These are phyloP conservation scores for Helichrysum umbraculigerum DNA, from an alignment of 129 eudicot genomes.

Conservation along the genomic window DNA sequence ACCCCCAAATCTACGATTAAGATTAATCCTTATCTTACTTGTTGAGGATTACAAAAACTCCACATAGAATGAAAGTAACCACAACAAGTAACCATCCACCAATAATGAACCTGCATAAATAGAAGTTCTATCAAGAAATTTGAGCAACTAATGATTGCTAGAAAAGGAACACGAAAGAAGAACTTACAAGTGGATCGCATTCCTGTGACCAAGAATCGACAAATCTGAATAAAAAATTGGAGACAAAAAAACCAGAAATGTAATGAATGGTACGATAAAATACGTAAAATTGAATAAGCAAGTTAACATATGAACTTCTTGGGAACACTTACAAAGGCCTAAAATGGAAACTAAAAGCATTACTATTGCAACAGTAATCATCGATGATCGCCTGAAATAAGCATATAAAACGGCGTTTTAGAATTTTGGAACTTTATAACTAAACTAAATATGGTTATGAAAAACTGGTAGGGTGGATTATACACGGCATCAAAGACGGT, in stretches of 20 bases:
- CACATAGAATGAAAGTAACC: constrained; percentile 82
- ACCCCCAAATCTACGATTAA: neutral
- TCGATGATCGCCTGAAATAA: constrained; percentile 66
- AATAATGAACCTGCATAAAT: constrained; percentile 67
- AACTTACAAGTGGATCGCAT: constrained; percentile 79
- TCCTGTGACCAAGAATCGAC: constrained; percentile 70
- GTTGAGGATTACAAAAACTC: constrained; percentile 78
- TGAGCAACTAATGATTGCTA: neutral
- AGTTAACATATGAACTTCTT: neutral
- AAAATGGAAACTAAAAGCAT: constrained; percentile 75
- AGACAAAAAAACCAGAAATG: neutral
- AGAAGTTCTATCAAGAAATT: constrained; percentile 23
- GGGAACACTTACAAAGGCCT: constrained; percentile 77
- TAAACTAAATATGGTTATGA: neutral
- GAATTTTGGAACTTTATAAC: constrained; percentile 5
- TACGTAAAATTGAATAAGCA: neutral
- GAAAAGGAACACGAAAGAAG: constrained; percentile 10
- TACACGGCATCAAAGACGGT: constrained; percentile 79
- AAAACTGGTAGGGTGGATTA: constrained; percentile 20
- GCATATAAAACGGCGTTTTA: neutral
- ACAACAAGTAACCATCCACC: constrained; percentile 98
- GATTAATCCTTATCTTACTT: constrained; percentile 52
- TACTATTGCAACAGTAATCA: constrained; percentile 71
- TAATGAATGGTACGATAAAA: constrained; percentile 6
- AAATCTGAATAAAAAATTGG: constrained; percentile 45